phyloP scores from a whole-genome alignment of 2,329 filamentous ascomycete species.

The Colletotrichum lupini region DNA sequence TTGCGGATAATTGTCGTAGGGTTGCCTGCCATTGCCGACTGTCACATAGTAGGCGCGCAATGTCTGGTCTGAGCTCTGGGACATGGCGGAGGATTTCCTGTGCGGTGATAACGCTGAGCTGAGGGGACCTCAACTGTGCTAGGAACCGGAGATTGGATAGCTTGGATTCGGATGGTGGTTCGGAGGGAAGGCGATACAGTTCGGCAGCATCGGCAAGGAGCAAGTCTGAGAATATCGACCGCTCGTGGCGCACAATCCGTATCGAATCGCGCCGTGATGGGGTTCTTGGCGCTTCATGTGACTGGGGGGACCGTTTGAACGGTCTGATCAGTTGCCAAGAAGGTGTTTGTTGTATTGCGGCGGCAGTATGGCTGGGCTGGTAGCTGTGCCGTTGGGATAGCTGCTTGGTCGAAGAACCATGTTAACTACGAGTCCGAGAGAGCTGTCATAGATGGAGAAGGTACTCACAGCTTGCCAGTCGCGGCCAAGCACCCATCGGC shows the following conservation, averaged over 20 bases:
- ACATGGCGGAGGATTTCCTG: conserved; percentile 19
- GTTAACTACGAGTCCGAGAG: conserved; percentile 1
- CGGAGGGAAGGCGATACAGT: neutral
- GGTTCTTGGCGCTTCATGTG: neutral
- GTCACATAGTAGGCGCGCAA: conserved; percentile 4
- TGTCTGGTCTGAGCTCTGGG: conserved; percentile 1
- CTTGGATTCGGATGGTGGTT: neutral
- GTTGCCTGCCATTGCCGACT: neutral
- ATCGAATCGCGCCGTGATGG: neutral
- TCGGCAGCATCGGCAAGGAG: conserved; percentile 13
- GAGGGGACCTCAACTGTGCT: neutral
- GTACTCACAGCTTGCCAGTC: conserved; percentile 3
- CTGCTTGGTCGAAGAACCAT: neutral
- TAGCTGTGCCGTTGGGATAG: conserved; percentile 2
- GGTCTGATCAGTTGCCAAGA: neutral
- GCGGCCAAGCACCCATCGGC: conserved; percentile 11
- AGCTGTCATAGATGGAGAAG: neutral
- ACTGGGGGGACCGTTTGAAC: neutral
- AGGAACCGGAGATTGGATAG: neutral
- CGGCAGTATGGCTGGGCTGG: neutral
- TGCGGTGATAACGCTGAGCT: conserved; percentile 19
- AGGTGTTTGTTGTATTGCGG: neutral
- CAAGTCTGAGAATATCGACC: neutral
- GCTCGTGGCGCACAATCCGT: neutral
- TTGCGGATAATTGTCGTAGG: neutral